A percentile compares a stretch with the other conserved stretches of the same genome.
These are phyloP conservation scores for Stevia rebaudiana DNA, from an alignment of 140 eudicot genomes.

Conservation along the genomic window DNA sequence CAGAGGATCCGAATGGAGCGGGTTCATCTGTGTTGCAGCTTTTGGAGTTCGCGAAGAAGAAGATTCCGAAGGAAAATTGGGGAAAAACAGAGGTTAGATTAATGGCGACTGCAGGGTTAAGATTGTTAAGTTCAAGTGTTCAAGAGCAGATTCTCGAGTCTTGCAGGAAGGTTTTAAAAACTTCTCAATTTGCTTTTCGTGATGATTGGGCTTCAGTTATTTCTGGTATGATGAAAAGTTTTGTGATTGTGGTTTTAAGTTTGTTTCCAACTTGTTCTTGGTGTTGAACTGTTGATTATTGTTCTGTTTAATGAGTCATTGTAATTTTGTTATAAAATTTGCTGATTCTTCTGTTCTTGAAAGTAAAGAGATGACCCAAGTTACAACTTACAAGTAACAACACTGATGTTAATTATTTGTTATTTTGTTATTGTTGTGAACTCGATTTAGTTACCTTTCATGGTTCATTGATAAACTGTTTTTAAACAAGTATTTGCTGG, in stretches of 20 bases:
- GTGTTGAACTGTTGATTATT: too few species aligned
- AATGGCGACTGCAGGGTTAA: constrained; percentile 89
- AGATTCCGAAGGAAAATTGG: constrained; percentile 59
- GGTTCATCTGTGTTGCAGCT: constrained; percentile 55
- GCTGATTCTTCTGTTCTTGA: not conserved
- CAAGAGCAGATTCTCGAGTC: constrained; percentile 62
- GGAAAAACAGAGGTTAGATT: constrained; percentile 57
- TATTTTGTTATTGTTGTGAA: constrained; percentile 5
- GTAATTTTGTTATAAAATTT: not conserved
- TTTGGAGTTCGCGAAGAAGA: constrained; percentile 71
- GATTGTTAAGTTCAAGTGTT: constrained; percentile 50
- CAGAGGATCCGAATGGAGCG: constrained; percentile 49
- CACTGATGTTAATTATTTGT: too few species aligned
- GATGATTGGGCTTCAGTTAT: constrained; percentile 87
- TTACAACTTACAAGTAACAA: too few species aligned
- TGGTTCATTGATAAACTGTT: not conserved
- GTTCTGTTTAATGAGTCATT: not conserved
- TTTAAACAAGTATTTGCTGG: constrained; percentile 6
- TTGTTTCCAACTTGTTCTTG: not conserved
- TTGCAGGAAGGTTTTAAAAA: constrained; percentile 58
- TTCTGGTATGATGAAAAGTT: constrained; percentile 46
- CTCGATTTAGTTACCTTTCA: not conserved
- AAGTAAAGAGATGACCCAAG: too few species aligned
- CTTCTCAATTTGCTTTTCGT: constrained; percentile 59
- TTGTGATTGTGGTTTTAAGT: not conserved